Percentiles rank a stretch among this genome's conserved stretches.
Evolutionary conservation across 495 filamentous ascomycete species (phyloP).

Genomic region (Trichodelitschia bisporula): DNA sequence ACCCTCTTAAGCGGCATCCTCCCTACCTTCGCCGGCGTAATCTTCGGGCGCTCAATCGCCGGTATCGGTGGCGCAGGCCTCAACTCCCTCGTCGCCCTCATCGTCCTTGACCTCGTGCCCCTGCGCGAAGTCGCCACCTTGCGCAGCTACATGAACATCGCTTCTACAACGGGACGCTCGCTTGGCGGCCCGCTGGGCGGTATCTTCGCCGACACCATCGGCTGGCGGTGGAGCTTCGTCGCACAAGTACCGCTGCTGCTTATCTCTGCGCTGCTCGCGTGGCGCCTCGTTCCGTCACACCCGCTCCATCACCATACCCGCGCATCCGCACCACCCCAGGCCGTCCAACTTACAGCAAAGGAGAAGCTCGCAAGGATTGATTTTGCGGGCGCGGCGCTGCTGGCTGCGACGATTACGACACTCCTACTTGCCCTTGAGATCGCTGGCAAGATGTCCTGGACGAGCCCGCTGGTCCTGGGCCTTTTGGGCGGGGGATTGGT

Average conservation of each 20-base stretch:
- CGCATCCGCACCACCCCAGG: too few relatives aligned
- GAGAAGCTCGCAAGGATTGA: slow-evolving; percentile 23
- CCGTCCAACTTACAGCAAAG: too few relatives aligned
- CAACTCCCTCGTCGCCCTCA: slow-evolving; percentile 6
- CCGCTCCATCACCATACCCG: too few relatives aligned
- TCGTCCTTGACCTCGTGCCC: slow-evolving; percentile 29
- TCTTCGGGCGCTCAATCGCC: slow-evolving; percentile 7
- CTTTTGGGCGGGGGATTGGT: too few relatives aligned
- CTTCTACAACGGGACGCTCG: slow-evolving; percentile 36
- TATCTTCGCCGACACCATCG: slow-evolving; percentile 35
- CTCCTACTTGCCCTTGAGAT: slow-evolving; percentile 32
- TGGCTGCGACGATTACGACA: slow-evolving; percentile 23
- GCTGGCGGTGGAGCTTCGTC: slow-evolving; percentile 54
- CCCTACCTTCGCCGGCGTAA: slow-evolving; percentile 4
- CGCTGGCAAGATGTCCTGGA: slow-evolving; percentile 34
- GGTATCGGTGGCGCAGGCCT: slow-evolving; percentile 7
- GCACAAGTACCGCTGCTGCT: too few relatives aligned
- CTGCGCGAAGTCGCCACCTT: slow-evolving; percentile 41
- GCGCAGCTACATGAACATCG: slow-evolving; percentile 40
- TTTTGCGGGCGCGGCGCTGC: slow-evolving; percentile 27
- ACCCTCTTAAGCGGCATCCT: slow-evolving; percentile 3
- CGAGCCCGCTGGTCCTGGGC: slow-evolving; percentile 18
- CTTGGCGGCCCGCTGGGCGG: slow-evolving; percentile 40
- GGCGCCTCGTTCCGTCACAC: too few relatives aligned
- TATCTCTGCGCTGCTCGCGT: too few relatives aligned